Evolutionary conservation across 768 basidiomycete genomes (phyloP).

Genomic region (Boletus rex-veris): DNA sequence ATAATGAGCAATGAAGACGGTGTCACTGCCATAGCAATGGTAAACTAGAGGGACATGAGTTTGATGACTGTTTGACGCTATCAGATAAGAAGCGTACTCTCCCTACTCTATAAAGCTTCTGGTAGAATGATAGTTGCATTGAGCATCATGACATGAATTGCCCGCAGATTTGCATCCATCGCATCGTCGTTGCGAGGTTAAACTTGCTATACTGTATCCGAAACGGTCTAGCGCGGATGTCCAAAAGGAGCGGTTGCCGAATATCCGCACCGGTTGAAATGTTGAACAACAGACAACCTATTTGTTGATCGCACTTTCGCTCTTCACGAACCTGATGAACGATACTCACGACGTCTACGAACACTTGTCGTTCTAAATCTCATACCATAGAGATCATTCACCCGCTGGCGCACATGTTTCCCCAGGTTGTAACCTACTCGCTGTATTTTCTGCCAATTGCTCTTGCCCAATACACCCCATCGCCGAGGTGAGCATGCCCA

Average conservation of each 20-base stretch:
- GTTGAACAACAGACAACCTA: not conserved
- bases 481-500: slow-evolving; percentile 20
- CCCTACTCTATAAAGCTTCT: slow-evolving; percentile 19
- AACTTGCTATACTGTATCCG: too few relatives aligned
- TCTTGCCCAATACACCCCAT: slow-evolving; percentile 24
- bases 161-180: slow-evolving; percentile 50
- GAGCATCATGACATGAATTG: slow-evolving; percentile 5
- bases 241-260: slow-evolving; percentile 8
- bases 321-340: slow-evolving; percentile 19
- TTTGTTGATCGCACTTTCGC: not conserved
- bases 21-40: slow-evolving; percentile 14
- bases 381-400: not conserved
- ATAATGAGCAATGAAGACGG: slow-evolving; percentile 23
- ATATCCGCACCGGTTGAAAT: slow-evolving; percentile 1
- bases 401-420: slow-evolving; percentile 11
- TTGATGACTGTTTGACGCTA: too few relatives aligned
- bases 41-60: slow-evolving; percentile 16
- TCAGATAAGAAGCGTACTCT: slow-evolving; percentile 2
- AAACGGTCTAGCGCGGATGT: not conserved
- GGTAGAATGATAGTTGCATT: slow-evolving; percentile 18
- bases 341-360: slow-evolving; percentile 6
- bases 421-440: slow-evolving; percentile 1
- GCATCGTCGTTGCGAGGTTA: slow-evolving; percentile 49
- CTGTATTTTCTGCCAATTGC: slow-evolving; percentile 15
- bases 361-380: slow-evolving; percentile 6